Evolutionary conservation across 2,329 filamentous ascomycete species (phyloP), one percentile per base, ranked within the genome.

Genomic region (Herpotrichia juniperi): DNA sequence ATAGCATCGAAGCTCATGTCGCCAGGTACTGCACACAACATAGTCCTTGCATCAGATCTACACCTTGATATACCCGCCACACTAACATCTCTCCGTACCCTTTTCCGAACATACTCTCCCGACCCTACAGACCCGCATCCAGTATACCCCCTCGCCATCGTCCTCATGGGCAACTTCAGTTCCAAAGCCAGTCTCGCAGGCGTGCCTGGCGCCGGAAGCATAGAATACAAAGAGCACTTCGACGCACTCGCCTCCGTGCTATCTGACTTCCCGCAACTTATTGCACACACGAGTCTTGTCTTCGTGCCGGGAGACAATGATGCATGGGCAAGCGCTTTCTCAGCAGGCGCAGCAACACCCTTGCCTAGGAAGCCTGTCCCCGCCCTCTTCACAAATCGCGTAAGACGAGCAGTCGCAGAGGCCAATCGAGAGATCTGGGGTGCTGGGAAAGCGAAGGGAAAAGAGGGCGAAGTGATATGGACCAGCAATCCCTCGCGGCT

Each of bases 251-350:
- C 94, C 2, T 86, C 87, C 2, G 83, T 91, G 1, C 81, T 99
- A 5, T 82, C 90, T 7, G 92, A 97, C 61, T 97, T 91, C 67
- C 91, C 91, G 2, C 81, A 83, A 1, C 82, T 99, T 12, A 82
- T 97, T 37, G 87, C 88, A 50, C 83, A 84, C 22, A 88, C 90
- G 4, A 93, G 90, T 0, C 96, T 97, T 71, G 80, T 96, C 26
- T 96, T 99, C 68, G 89, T 97, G 0, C 94, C 94, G 0, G 94
- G 94, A 25, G 93, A 97, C 75, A 96, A 97, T 70, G 94, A 99
- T 71, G 93, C 91, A n/a, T 99, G 94, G 94, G 85, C 88, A 4
- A 96, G 91, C 0, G 84, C 92, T 2, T 96, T 96, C 70, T 86
- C 85, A 1, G 87, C 87, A 1, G 91, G 91, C 3, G 87, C 89